These are phyloP conservation scores for Candida namnaoensis DNA, from an alignment of 805 yeast genomes.

Conservation along the genomic window DNA sequence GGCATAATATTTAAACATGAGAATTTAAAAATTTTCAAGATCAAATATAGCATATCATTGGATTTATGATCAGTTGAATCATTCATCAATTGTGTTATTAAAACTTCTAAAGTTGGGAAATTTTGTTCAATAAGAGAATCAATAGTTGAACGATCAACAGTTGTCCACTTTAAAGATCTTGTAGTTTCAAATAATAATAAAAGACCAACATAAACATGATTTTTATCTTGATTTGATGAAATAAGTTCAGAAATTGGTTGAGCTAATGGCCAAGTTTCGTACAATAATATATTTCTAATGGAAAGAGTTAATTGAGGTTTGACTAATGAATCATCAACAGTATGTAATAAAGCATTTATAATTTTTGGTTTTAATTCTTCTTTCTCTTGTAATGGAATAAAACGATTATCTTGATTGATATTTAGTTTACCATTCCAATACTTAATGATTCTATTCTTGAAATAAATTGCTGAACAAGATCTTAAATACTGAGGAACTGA, in stretches of 20 bases:
- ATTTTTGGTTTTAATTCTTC: conserved; percentile 46
- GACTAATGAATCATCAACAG: conserved; percentile 31
- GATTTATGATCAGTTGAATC: conserved; percentile 23
- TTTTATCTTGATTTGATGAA: conserved; percentile 17
- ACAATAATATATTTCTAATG: conserved; percentile 41
- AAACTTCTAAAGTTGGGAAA: conserved; percentile 47
- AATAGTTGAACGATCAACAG: conserved; percentile 37
- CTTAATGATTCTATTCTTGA: conserved; percentile 45
- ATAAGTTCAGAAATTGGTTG: conserved; percentile 25
- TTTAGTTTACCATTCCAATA: conserved; percentile 33
- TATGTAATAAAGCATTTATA: conserved; percentile 39
- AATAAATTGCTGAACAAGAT: conserved; percentile 54
- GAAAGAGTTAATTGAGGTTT: conserved; percentile 52
- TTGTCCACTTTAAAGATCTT: conserved; percentile 47
- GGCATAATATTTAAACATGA: conserved; percentile 54
- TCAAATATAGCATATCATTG: conserved; percentile 45
- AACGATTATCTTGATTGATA: conserved; percentile 14
- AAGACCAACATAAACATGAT: conserved; percentile 43
- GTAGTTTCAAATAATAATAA: conserved; percentile 47
- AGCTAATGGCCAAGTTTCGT: conserved; percentile 27
- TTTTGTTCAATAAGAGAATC: conserved; percentile 38
- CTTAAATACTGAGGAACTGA: conserved; percentile 34
- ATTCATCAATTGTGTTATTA: conserved; percentile 34
- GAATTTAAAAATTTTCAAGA: conserved; percentile 60
- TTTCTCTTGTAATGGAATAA: conserved; percentile 37